Evolutionary conservation across 805 yeast species (phyloP).

Genomic region (Starmerella geochares): DNA sequence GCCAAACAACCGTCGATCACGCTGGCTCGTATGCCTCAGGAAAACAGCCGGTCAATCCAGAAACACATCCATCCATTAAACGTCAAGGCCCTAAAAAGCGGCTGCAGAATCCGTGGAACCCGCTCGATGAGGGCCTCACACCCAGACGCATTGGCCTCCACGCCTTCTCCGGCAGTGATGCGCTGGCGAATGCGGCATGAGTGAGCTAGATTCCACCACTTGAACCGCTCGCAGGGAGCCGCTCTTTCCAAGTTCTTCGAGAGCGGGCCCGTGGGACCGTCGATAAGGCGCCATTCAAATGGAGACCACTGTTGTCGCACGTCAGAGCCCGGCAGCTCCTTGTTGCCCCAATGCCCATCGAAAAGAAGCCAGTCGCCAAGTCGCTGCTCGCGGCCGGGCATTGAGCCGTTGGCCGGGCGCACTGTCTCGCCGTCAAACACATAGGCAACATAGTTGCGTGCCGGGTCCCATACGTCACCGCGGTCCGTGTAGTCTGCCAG

Average conservation of each 20-base stretch:
- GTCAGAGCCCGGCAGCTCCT: slow-evolving; percentile 52
- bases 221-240: slow-evolving; percentile 69
- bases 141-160: slow-evolving; percentile 38
- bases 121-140: slow-evolving; percentile 19
- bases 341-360: slow-evolving; percentile 87
- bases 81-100: slow-evolving; percentile 8
- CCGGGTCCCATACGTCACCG: slow-evolving; percentile 93
- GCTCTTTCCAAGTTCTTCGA: slow-evolving; percentile 60
- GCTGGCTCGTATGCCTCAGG: background rate
- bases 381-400: slow-evolving; percentile 42
- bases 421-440: slow-evolving; percentile 55
- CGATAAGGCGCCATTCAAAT: slow-evolving; percentile 81
- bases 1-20: no score
- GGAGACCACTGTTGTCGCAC: slow-evolving; percentile 78
- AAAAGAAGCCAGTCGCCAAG: slow-evolving; percentile 72
- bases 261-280: slow-evolving; percentile 89
- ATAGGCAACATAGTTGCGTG: slow-evolving; percentile 69
- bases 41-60: slow-evolving; percentile 50
- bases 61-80: slow-evolving; percentile 41
- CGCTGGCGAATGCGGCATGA: slow-evolving; percentile 71
- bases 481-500: slow-evolving; percentile 88
- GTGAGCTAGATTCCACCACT: slow-evolving; percentile 87
- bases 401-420: slow-evolving; percentile 35
- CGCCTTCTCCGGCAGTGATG: slow-evolving; percentile 74
- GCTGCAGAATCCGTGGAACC: slow-evolving; percentile 18